phyloP scores from a whole-genome alignment of 1,284 basidiomycete species.

The Schizophyllum amplum region DNA sequence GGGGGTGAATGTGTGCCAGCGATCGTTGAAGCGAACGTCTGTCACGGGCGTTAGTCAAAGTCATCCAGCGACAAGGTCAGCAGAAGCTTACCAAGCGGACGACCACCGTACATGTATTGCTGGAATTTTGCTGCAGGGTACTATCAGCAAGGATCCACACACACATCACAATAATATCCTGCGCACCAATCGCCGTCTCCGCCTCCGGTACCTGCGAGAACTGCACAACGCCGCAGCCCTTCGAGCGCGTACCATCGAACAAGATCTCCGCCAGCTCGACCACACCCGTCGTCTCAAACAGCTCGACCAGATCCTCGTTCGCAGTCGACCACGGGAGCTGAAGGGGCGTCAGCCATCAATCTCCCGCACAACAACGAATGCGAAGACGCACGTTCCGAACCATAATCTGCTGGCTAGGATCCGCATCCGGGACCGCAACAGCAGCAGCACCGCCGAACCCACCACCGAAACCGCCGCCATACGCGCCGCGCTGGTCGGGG shows the following conservation, averaged over 20 bases:
- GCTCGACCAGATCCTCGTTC: conserved; percentile 96
- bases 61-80: neutral
- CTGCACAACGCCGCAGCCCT: conserved; percentile 93
- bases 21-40: conserved; percentile 89
- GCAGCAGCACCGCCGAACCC: conserved; percentile 17
- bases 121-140: conserved; percentile 71
- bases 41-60: conserved; percentile 4
- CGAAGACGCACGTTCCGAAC: conserved; percentile 81
- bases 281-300: conserved; percentile 95
- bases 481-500: conserved; percentile 55
- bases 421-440: conserved; percentile 37
- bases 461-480: conserved; percentile 26
- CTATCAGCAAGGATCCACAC: conserved; percentile 1
- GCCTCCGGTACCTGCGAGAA: conserved; percentile 86
- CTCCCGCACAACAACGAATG: neutral
- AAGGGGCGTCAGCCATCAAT: neutral
- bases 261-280: conserved; percentile 93
- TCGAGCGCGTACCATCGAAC: conserved; percentile 84
- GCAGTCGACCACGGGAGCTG: conserved; percentile 98
- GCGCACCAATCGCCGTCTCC: conserved; percentile 90
- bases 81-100: conserved; percentile 63
- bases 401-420: conserved; percentile 95
- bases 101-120: conserved; percentile 84
- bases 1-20: conserved; percentile 86
- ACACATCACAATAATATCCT: conserved; percentile 17